A percentile compares a stretch with the other conserved stretches of the same genome.
Conservation (phyloP, 2,329 filamentous ascomycete genomes). For the Podosphaera fusca region DNA sequence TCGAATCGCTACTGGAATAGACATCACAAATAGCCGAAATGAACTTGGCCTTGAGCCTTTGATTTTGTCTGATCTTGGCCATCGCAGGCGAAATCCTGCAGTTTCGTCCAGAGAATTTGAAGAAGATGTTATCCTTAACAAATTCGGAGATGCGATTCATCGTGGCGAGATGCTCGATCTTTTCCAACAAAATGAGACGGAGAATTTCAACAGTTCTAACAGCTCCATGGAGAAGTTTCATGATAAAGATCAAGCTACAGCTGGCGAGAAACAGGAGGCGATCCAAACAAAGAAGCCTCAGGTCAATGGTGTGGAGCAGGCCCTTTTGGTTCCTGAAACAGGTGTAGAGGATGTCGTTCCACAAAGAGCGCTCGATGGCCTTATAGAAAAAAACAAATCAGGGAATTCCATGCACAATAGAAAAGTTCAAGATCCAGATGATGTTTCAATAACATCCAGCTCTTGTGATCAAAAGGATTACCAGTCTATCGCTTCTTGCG, state of each 20-base stretch:
- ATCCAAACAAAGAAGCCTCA: not conserved
- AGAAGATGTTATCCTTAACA: slow-evolving; percentile 13
- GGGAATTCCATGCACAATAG: too few relatives aligned
- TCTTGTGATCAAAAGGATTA: too few relatives aligned
- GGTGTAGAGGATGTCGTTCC: slow-evolving; percentile 12
- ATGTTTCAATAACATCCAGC: too few relatives aligned
- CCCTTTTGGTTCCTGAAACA: slow-evolving; percentile 5
- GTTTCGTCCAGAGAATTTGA: not conserved
- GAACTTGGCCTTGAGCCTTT: slow-evolving; percentile 7
- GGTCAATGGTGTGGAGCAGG: not conserved
- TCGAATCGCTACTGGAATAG: slow-evolving; percentile 32
- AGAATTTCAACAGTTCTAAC: slow-evolving; percentile 5
- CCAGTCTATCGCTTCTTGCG: too few relatives aligned
- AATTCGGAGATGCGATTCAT: slow-evolving; percentile 14
- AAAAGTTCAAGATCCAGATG: too few relatives aligned
- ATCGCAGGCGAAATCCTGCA: slow-evolving; percentile 2
- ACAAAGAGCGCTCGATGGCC: slow-evolving; percentile 8
- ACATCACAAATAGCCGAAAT: slow-evolving; percentile 8
- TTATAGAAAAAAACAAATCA: slow-evolving; percentile 2
- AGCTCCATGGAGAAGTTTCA: slow-evolving; percentile 4
- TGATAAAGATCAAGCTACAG: not conserved
- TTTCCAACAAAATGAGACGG: slow-evolving; percentile 10
- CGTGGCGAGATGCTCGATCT: slow-evolving; percentile 16
- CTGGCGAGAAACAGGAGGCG: not conserved
- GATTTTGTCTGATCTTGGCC: slow-evolving; percentile 4